phyloP scores from a whole-genome alignment of 495 filamentous ascomycete species.

The Penicillium canescens region DNA sequence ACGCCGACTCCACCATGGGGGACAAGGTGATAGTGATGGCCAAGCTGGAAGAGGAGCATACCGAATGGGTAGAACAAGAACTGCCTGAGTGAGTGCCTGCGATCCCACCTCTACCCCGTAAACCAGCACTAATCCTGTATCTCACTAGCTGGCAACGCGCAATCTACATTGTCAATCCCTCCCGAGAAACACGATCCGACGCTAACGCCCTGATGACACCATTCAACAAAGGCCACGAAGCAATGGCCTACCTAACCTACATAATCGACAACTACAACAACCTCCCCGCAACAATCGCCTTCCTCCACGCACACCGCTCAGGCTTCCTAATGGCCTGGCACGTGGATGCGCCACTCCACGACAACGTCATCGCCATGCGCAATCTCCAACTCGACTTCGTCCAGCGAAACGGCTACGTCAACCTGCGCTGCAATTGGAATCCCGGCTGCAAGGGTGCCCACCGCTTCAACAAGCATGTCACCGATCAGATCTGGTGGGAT shows the following conservation, averaged over 20 bases:
- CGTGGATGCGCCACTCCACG: slow-evolving; percentile 54
- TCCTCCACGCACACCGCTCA: slow-evolving; percentile 65
- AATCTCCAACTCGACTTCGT: slow-evolving; percentile 51
- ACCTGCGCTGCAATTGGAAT: slow-evolving; percentile 65
- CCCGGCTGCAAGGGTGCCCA: slow-evolving; percentile 57
- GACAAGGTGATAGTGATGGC: slow-evolving; percentile 61
- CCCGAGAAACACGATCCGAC: slow-evolving; percentile 48
- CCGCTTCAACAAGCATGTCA: slow-evolving; percentile 58
- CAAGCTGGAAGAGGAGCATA: slow-evolving; percentile 54
- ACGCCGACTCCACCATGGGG: slow-evolving; percentile 14
- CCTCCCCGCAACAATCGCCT: slow-evolving; percentile 65
- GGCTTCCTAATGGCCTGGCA: slow-evolving; percentile 60
- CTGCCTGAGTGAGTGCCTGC: slow-evolving; percentile 45
- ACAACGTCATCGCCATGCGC: slow-evolving; percentile 55
- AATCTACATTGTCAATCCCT: slow-evolving; percentile 66
- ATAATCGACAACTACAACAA: slow-evolving; percentile 69
- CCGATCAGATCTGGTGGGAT: slow-evolving; percentile 52
- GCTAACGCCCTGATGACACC: slow-evolving; percentile 32
- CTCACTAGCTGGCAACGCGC: slow-evolving; percentile 53
- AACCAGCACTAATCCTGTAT: neutral
- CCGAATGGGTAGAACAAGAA: slow-evolving; percentile 60
- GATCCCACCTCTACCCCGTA: neutral
- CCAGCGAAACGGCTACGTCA: slow-evolving; percentile 61
- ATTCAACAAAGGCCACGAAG: slow-evolving; percentile 74
- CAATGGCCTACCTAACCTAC: slow-evolving; percentile 73